phyloP scores from a whole-genome alignment of 108 stramenopile genomes.

The Nitzschia sp. region DNA sequence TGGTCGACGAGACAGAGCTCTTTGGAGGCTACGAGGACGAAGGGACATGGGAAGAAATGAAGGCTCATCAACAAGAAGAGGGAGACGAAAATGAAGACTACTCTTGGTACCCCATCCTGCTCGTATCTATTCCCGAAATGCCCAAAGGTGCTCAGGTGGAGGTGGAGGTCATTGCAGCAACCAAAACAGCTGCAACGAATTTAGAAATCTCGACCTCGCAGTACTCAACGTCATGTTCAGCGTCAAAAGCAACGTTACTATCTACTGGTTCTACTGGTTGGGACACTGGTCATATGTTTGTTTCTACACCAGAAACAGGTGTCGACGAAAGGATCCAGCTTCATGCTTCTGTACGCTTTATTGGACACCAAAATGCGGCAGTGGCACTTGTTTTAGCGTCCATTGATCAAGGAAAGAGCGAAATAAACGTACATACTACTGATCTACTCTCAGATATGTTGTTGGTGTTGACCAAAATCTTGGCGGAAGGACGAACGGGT shows the following conservation, averaged over 20 bases:
- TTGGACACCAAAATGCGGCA: conserved; percentile 50
- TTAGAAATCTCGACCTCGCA: conserved; percentile 31
- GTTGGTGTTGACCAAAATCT: conserved; percentile 17
- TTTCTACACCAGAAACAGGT: neutral
- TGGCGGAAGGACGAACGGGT: conserved; percentile 34
- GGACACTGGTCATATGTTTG: conserved; percentile 62
- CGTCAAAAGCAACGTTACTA: neutral
- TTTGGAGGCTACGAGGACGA: conserved; percentile 86
- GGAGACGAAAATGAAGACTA: neutral
- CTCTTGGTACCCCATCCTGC: conserved; percentile 50
- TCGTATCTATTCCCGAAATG: conserved; percentile 81
- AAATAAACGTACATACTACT: conserved; percentile 10
- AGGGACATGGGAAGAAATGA: conserved; percentile 71
- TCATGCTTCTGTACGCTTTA: conserved; percentile 26
- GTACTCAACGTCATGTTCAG: neutral
- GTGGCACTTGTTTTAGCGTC: conserved; percentile 50
- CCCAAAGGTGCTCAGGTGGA: conserved; percentile 77
- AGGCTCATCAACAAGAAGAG: conserved; percentile 1
- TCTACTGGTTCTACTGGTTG: conserved; percentile 20
- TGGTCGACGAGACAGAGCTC: conserved; percentile 43
- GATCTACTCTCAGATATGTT: conserved; percentile 46
- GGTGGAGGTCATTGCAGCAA: conserved; percentile 74
- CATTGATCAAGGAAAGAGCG: neutral
- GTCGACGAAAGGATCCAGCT: conserved; percentile 19
- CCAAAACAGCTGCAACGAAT: conserved; percentile 47